phyloP scores from a whole-genome alignment of 805 yeast genomes.

The Metschnikowia aberdeeniae region DNA sequence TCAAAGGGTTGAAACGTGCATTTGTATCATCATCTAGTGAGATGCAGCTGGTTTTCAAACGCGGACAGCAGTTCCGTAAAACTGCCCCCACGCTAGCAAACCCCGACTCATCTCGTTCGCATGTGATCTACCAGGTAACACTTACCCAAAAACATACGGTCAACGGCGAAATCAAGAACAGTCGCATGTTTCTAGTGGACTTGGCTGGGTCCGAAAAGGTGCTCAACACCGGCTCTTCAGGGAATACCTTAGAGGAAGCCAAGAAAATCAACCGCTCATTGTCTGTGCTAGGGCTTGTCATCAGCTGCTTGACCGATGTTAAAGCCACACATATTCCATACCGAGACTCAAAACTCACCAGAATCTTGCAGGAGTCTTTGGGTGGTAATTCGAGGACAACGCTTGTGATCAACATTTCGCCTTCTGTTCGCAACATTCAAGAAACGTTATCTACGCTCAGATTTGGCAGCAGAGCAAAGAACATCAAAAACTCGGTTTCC shows the following conservation, averaged over 20 bases:
- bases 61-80: slow-evolving; percentile 55
- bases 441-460: slow-evolving; percentile 72
- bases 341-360: slow-evolving; percentile 72
- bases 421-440: slow-evolving; percentile 47
- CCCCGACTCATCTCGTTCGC: slow-evolving; percentile 71
- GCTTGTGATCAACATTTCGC: slow-evolving; percentile 70
- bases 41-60: slow-evolving; percentile 51
- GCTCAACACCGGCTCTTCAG: slow-evolving; percentile 72
- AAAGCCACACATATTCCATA: slow-evolving; percentile 65
- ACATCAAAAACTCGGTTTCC: slow-evolving; percentile 60
- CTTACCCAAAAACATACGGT: slow-evolving; percentile 55
- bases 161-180: slow-evolving; percentile 56
- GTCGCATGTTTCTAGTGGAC: slow-evolving; percentile 72
- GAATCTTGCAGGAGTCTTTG: slow-evolving; percentile 71
- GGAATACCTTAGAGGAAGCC: slow-evolving; percentile 75
- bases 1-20: slow-evolving; percentile 62
- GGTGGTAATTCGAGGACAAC: slow-evolving; percentile 83
- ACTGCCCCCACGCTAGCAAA: slow-evolving; percentile 67
- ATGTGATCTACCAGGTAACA: slow-evolving; percentile 69
- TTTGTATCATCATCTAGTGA: slow-evolving; percentile 59
- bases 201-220: slow-evolving; percentile 85
- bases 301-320: slow-evolving; percentile 71
- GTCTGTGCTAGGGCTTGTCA: slow-evolving; percentile 75
- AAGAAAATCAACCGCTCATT: slow-evolving; percentile 78
- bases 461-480: slow-evolving; percentile 71